Base-by-base conservation (phyloP, 1,284 basidiomycete species). In the Leccinum pallidistipes region DNA sequence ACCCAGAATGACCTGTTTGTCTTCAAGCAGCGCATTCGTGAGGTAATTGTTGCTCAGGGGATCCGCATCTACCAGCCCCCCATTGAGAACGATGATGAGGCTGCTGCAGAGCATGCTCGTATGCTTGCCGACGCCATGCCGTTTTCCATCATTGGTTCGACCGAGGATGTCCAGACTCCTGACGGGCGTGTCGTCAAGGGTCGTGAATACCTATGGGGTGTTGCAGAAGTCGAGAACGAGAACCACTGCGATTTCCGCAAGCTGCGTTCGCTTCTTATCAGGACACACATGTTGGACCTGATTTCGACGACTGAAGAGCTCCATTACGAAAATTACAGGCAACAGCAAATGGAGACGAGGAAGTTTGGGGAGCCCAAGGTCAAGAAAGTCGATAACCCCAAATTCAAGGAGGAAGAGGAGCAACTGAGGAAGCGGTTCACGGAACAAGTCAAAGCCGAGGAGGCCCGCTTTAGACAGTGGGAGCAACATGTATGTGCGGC, bases 321-420 rank as follows among this genome's bases (percentile, higher is more conserved):
- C 32, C 97, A 99, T 79, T 99, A 99, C 77, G 97, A 99, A 81
- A 92, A 93, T 77, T 99, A 99, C 84, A 88, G 97, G 63, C 94
- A 98, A 74, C 86, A 94, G 66, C 97, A 99, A 81, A 98, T 99
- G 97, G 97, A 99, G 84, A 98, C 97, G 18, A 90, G 97, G 80
- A 99, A 99, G 81, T 97, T 96, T 69, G 97, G 97, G 68, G 97
- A 99, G 79, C 90, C 95, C 69, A 98, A 98, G 83, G 94, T 97
- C 70, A 97, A 95, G 86, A 98, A 98, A 82, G 83, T 96, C 68
- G 97, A 99, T 80, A 99, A 99, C 79, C 97, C 97, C 71, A 98
- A 98, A 80, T 99, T 97, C 88, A 97, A 97, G 83, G 97, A 99
- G 78, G 97, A 99, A 79, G 97, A 99, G 77, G 97, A 99, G 78